A percentile compares a stretch with the other conserved stretches of the same genome.
Evolutionary conservation across 257 asterid species (phyloP).

Genomic region (Solanum chilense): DNA sequence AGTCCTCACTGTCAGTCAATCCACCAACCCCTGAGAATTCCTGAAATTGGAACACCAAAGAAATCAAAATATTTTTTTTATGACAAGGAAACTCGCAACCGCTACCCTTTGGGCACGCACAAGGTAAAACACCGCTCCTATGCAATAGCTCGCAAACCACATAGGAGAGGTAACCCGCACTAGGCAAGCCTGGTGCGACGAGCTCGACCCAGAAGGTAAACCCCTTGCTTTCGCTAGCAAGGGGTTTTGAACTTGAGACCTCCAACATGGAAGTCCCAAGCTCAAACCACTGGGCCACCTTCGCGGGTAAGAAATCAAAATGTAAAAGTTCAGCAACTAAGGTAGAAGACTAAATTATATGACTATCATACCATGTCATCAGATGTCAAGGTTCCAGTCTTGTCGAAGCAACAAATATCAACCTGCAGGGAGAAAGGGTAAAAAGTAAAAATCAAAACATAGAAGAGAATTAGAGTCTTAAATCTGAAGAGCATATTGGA

Average conservation of each 20-base stretch:
- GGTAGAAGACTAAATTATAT: background rate
- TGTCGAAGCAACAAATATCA: conserved; percentile 98
- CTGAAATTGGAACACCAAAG: conserved; percentile 28
- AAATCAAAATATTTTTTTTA: background rate
- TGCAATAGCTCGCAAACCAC: no score
- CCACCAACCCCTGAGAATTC: conserved; percentile 98
- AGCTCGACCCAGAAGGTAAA: no score
- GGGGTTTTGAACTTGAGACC: no score
- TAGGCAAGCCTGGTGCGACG: no score
- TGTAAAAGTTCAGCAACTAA: conserved; percentile 5
- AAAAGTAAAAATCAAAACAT: background rate
- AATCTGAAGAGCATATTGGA: background rate
- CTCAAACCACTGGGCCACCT: no score
- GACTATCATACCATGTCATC: conserved; percentile 85
- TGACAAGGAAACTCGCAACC: no score
- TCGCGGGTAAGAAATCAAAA: background rate
- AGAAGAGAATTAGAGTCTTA: background rate
- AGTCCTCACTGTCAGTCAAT: conserved; percentile 57
- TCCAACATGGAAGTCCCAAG: no score
- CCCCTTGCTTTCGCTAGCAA: no score
- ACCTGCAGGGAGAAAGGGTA: conserved; percentile 47
- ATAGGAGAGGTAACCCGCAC: no score
- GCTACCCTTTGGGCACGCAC: no score
- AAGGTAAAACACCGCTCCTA: no score
- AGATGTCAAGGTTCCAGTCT: conserved; percentile 95